Percentiles rank a stretch among this genome's conserved stretches.
phyloP scores from a whole-genome alignment of 345 rosid genomes.

The Arabis alpina region DNA sequence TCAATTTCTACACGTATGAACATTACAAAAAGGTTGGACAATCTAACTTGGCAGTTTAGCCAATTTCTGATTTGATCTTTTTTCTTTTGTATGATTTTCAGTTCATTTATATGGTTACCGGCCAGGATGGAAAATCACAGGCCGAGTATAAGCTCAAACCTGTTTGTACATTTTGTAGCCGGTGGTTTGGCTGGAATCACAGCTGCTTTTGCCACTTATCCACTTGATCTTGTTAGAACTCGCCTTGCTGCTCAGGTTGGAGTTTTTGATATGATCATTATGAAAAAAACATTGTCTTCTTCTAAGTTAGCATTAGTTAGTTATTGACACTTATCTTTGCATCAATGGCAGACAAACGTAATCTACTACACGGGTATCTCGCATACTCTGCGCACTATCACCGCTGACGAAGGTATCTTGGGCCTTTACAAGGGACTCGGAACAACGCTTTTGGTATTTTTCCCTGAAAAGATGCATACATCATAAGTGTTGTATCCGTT shows the following conservation, averaged over 20 bases:
- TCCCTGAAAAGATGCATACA: constrained; percentile 14
- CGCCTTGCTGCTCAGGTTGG: constrained; percentile 96
- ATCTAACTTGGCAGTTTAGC: background rate
- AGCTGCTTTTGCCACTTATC: constrained; percentile 95
- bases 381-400: constrained; percentile 78
- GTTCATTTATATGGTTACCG: constrained; percentile 62
- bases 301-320: background rate
- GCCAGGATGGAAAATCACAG: constrained; percentile 56
- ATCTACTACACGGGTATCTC: constrained; percentile 80
- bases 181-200: constrained; percentile 97
- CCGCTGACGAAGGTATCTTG: constrained; percentile 72
- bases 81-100: constrained; percentile 34
- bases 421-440: constrained; percentile 97
- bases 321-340: constrained; percentile 7
- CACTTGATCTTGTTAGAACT: constrained; percentile 96
- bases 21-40: constrained; percentile 69
- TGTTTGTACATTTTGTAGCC: constrained; percentile 72
- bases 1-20: constrained; percentile 89
- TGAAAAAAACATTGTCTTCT: background rate
- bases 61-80: constrained; percentile 1
- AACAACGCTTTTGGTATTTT: constrained; percentile 76
- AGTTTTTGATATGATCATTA: constrained; percentile 1
- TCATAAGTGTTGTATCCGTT: constrained; percentile 15
- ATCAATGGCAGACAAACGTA: constrained; percentile 66
- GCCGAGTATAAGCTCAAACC: constrained; percentile 55